These are phyloP conservation scores for Salix udensis DNA, from an alignment of 345 rosid genomes.

Conservation along the genomic window DNA sequence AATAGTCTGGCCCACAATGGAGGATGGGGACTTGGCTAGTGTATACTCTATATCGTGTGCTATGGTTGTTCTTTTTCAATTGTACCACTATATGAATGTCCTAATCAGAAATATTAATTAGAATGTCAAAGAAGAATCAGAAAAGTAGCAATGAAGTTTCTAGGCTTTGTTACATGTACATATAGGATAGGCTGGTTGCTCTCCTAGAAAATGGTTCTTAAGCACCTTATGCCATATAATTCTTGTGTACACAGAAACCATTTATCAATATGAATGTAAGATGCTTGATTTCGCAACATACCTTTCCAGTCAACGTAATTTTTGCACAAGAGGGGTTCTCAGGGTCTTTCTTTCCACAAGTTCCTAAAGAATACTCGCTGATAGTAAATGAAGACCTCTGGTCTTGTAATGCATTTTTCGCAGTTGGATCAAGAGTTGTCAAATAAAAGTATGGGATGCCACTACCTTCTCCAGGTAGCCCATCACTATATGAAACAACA, in stretches of 20 bases:
- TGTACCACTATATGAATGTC: neutral
- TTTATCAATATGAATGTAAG: neutral
- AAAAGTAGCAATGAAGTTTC: neutral
- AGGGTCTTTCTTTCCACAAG: constrained; percentile 84
- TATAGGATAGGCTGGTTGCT: neutral
- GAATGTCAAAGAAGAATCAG: neutral
- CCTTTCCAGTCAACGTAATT: constrained; percentile 89
- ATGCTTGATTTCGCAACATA: constrained; percentile 5
- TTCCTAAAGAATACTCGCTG: constrained; percentile 86
- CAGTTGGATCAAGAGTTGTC: constrained; percentile 93
- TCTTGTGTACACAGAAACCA: neutral
- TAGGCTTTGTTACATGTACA: neutral
- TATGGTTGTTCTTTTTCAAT: neutral
- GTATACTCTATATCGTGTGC: neutral
- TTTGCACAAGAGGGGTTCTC: constrained; percentile 89
- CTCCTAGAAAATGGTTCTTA: neutral
- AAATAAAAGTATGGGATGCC: constrained; percentile 92
- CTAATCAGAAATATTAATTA: neutral
- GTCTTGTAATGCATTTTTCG: constrained; percentile 70
- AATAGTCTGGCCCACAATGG: too few species aligned
- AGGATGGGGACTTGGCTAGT: too few species aligned
- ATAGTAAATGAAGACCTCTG: constrained; percentile 65
- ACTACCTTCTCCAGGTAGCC: constrained; percentile 51
- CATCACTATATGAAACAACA: constrained; percentile 89
- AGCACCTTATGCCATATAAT: neutral